Conservation (phyloP, 2,329 filamentous ascomycete species). For the Mariannaea sp. region DNA sequence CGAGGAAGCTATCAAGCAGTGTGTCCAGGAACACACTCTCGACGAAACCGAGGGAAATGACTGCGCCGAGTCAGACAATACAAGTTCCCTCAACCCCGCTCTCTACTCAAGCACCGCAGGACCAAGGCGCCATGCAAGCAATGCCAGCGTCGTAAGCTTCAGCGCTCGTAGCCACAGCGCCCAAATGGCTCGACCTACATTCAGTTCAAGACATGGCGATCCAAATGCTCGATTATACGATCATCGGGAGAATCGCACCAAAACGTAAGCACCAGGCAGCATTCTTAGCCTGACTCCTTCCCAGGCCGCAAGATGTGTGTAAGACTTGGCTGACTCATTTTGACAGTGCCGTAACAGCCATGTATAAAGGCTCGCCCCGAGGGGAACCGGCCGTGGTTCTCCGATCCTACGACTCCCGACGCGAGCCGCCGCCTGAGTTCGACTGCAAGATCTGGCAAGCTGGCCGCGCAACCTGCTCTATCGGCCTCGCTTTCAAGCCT, state of each 20-base stretch:
- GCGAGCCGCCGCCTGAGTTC: slow-evolving; percentile 87
- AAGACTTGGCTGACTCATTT: slow-evolving; percentile 17
- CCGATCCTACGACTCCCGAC: slow-evolving; percentile 93
- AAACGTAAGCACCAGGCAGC: slow-evolving; percentile 69
- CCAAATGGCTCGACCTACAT: slow-evolving; percentile 59
- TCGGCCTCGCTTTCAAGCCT: slow-evolving; percentile 92
- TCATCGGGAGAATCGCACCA: slow-evolving; percentile 80
- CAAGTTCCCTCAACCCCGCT: slow-evolving; percentile 48
- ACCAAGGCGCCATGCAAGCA: slow-evolving; percentile 71
- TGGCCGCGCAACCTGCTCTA: slow-evolving; percentile 89
- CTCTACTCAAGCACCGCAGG: slow-evolving; percentile 50
- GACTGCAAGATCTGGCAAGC: slow-evolving; percentile 98
- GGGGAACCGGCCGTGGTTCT: slow-evolving; percentile 73
- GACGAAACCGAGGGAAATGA: slow-evolving; percentile 86
- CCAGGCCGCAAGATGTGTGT: neutral
- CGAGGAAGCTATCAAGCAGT: slow-evolving; percentile 90
- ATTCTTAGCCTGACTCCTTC: neutral
- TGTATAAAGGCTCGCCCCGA: slow-evolving; percentile 81
- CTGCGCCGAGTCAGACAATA: slow-evolving; percentile 48
- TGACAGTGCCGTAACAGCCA: slow-evolving; percentile 82
- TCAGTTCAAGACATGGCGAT: slow-evolving; percentile 71
- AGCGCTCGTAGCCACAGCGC: slow-evolving; percentile 67
- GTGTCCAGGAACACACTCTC: slow-evolving; percentile 82
- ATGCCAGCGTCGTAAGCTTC: slow-evolving; percentile 82
- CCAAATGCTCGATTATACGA: slow-evolving; percentile 90